Conservation (phyloP, 2,329 filamentous ascomycete species). For the Cladosporium sp. region DNA sequence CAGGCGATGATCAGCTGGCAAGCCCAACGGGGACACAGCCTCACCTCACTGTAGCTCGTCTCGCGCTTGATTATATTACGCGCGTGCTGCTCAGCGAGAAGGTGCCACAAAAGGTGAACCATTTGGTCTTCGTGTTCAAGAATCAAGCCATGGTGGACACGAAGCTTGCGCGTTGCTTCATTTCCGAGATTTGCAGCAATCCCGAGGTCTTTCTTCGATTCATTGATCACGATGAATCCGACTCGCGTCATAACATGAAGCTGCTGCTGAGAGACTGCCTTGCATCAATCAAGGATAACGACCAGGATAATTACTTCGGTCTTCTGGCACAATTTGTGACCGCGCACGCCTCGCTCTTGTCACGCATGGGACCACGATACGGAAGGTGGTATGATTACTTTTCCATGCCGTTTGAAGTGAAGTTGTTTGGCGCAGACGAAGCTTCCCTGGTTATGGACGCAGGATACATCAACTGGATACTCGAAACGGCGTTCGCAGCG, state of each 20-base stretch:
- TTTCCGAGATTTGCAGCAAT: not conserved
- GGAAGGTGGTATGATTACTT: conserved; percentile 25
- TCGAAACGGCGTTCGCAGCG: conserved; percentile 19
- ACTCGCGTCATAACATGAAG: not conserved
- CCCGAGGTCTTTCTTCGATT: conserved; percentile 5
- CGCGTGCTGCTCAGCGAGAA: conserved; percentile 14
- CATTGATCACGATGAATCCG: not conserved
- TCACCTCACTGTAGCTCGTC: not conserved
- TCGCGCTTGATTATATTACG: conserved; percentile 7
- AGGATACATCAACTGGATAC: conserved; percentile 20
- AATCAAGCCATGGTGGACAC: not conserved
- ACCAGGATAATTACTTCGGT: conserved; percentile 18
- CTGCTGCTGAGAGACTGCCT: conserved; percentile 23
- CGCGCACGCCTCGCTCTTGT: conserved; percentile 19
- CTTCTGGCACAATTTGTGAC: conserved; percentile 20
- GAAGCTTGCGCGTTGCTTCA: conserved; percentile 5
- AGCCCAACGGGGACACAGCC: not conserved
- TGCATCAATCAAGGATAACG: conserved; percentile 18
- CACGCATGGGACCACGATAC: not conserved
- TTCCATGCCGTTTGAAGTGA: conserved; percentile 19
- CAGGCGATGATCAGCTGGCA: not conserved
- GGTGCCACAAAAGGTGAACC: not conserved
- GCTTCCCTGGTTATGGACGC: conserved; percentile 18
- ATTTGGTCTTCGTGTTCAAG: not conserved
- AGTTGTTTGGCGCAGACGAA: conserved; percentile 22